Evolutionary conservation across 345 rosid genomes (phyloP).

Genomic region (Cochlearia excelsa): DNA sequence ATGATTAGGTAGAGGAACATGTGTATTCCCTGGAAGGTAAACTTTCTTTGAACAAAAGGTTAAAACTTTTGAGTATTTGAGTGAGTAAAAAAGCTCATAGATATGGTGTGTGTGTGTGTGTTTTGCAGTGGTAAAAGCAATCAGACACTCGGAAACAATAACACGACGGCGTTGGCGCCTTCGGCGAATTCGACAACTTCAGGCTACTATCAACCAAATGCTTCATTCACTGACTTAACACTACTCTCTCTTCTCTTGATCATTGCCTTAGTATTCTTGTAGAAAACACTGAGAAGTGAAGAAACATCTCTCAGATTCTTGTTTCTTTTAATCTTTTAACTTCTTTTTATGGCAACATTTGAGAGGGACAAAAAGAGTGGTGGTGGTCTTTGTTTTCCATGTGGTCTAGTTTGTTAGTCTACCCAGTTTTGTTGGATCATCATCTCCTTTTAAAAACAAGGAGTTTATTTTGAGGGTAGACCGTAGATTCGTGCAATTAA

Average conservation of each 20-base stretch:
- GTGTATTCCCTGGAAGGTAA: constrained; percentile 81
- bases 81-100: constrained; percentile 8
- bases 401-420: constrained; percentile 20
- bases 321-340: constrained; percentile 25
- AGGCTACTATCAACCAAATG: constrained; percentile 35
- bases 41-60: constrained; percentile 6
- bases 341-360: constrained; percentile 22
- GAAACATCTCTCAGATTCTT: constrained; percentile 30
- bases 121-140: constrained; percentile 65
- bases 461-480: constrained; percentile 25
- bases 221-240: constrained; percentile 50
- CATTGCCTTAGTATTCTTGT: constrained; percentile 44
- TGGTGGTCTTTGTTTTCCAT: constrained; percentile 20
- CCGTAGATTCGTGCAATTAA: constrained; percentile 3
- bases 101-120: not conserved
- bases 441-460: constrained; percentile 7
- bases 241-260: constrained; percentile 40
- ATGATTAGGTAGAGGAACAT: constrained; percentile 64
- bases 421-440: constrained; percentile 35
- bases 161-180: constrained; percentile 71
- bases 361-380: constrained; percentile 21
- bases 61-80: not conserved
- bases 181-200: constrained; percentile 74
- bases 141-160: constrained; percentile 50
- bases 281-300: constrained; percentile 31